Percentiles rank a stretch among this genome's conserved stretches.
These are phyloP conservation scores for Funneliformis mosseae DNA, from an alignment of 192 early-diverging fungal genomes.

Conservation along the genomic window DNA sequence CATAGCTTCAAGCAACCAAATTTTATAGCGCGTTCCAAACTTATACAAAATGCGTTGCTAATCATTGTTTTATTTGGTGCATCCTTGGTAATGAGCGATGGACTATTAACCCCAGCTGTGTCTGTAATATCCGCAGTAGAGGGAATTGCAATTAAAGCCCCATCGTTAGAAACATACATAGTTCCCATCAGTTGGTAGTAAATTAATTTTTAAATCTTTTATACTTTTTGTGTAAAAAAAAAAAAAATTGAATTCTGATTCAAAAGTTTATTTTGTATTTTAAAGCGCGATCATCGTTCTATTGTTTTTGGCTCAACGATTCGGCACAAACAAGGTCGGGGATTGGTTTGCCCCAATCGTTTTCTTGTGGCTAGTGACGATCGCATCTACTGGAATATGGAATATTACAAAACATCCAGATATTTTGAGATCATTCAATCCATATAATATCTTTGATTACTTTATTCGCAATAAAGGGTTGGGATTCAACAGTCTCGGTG, in stretches of 20 bases:
- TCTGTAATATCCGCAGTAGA: constrained; percentile 27
- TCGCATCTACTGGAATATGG: constrained; percentile 51
- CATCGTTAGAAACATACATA: neutral
- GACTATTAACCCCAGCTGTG: constrained; percentile 21
- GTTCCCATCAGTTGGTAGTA: constrained; percentile 5
- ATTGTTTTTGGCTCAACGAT: constrained; percentile 53
- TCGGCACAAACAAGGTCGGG: constrained; percentile 48
- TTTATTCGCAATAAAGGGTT: constrained; percentile 35
- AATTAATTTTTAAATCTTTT: neutral
- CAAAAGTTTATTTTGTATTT: neutral
- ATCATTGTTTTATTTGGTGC: constrained; percentile 6
- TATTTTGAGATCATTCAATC: constrained; percentile 48
- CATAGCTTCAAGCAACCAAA: neutral
- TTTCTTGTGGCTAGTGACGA: constrained; percentile 50
- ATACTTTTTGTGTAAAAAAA: neutral
- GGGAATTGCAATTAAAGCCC: neutral
- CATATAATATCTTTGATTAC: constrained; percentile 44
- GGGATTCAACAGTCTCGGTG: constrained; percentile 43
- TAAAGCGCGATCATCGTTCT: constrained; percentile 39
- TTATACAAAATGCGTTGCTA: neutral
- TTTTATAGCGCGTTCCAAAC: constrained; percentile 1
- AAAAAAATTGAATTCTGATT: neutral
- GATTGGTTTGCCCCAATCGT: constrained; percentile 50
- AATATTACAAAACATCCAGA: constrained; percentile 44
- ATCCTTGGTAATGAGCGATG: constrained; percentile 15